These are phyloP conservation scores for Corymbia calophylla DNA, from an alignment of 441 rosid species.

Conservation along the genomic window DNA sequence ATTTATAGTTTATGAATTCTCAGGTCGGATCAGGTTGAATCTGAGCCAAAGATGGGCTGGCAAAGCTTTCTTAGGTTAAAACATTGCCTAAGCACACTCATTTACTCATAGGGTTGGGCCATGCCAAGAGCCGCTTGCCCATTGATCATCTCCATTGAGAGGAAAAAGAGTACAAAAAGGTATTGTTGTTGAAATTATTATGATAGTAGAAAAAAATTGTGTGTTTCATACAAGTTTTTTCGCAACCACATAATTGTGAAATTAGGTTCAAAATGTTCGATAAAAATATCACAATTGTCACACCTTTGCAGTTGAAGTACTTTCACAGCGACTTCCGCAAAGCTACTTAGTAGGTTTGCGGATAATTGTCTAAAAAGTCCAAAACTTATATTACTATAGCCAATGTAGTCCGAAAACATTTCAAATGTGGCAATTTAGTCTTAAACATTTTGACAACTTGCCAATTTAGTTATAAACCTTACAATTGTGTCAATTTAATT, in stretches of 20 bases:
- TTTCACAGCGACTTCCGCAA: not conserved
- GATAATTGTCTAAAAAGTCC: too few relatives aligned
- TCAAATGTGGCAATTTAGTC: too few relatives aligned
- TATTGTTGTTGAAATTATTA: not conserved
- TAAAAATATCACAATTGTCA: not conserved
- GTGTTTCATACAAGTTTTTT: rapidly evolving
- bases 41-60: not conserved
- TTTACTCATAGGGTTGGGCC: not conserved
- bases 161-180: not conserved
- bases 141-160: not conserved
- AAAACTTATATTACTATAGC: rapidly evolving
- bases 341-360: not conserved
- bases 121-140: rapidly evolving
- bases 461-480: too few relatives aligned
- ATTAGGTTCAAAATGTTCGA: not conserved
- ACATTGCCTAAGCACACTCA: not conserved
- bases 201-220: not conserved
- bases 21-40: not conserved
- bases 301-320: not conserved
- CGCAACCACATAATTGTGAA: not conserved
- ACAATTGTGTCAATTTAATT: rapidly evolving
- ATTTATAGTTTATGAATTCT: not conserved
- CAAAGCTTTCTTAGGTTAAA: not conserved
- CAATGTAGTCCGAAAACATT: too few relatives aligned
- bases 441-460: too few relatives aligned